Base-by-base conservation (phyloP, 1,139 yeast species). In the Blastobotrys proliferans region DNA sequence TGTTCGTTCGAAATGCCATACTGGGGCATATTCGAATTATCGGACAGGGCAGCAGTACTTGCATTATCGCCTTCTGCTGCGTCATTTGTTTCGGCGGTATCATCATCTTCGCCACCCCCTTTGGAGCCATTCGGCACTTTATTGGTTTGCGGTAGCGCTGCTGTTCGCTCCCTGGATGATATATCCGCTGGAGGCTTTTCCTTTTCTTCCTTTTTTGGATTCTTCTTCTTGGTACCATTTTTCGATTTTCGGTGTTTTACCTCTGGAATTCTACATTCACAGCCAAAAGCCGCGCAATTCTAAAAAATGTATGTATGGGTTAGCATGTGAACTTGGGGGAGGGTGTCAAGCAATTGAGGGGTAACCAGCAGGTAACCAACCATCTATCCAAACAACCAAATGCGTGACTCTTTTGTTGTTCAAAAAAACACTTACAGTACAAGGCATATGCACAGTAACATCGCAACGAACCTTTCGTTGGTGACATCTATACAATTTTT, bases 251-350 rank as follows among this genome's bases (percentile, higher is more conserved):
- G 35, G 21, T 37, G 39, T 29, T 45, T 45, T n/a, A 60, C 55
- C 41, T 78, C 84, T 1, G 87, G 87, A 39, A 81, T 69, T 28
- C 70, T 67, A 64, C 90, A 82, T 49, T 80, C 87, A 59, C 86
- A 79, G 2, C 85, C 84, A 64, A 82, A 82, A 1, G 88, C 83
- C 39, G 80, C 73, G 58, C 90, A 82, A 60, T 82, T 82, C 64
- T 60, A 38, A 3, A 25, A 6, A 14, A 17, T 6, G 16, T n/a
- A n/a, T n/a, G n/a, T n/a, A n/a, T n/a, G n/a, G 11, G 29, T 30
- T 32, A n/a, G 41, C 40, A 37, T 38, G 20, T n/a, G n/a, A n/a
- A n/a, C n/a, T n/a, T n/a, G n/a, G n/a, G n/a, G n/a, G n/a, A n/a
- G n/a, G n/a, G n/a, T n/a, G n/a, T n/a, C n/a, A n/a, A n/a, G n/a